phyloP scores from a whole-genome alignment of 2,329 filamentous ascomycete genomes.

The Phoma sp. region DNA sequence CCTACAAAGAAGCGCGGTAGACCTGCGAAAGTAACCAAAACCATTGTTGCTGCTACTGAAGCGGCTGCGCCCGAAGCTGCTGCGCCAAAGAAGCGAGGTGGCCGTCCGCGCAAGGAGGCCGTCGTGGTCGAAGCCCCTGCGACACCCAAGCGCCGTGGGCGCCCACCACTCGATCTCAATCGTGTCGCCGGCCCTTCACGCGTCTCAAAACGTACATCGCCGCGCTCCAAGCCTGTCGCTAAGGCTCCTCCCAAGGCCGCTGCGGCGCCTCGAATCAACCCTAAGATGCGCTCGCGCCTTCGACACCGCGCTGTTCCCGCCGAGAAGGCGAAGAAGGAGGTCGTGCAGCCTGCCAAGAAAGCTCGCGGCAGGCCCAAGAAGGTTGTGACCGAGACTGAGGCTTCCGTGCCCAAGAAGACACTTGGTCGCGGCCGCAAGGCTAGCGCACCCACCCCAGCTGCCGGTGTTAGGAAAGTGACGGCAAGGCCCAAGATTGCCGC shows the following conservation, averaged over 20 bases:
- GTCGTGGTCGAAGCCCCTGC: not conserved
- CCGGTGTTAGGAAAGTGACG: slow-evolving; percentile 15
- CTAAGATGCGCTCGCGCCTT: slow-evolving; percentile 28
- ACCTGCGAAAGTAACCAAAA: slow-evolving; percentile 7
- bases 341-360: slow-evolving; percentile 21
- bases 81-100: slow-evolving; percentile 21
- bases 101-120: slow-evolving; percentile 23
- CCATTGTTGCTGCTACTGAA: not conserved
- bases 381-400: slow-evolving; percentile 6
- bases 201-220: slow-evolving; percentile 26
- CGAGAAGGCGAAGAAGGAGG: slow-evolving; percentile 14
- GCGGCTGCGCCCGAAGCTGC: slow-evolving; percentile 1
- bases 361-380: slow-evolving; percentile 28
- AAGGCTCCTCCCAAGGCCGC: slow-evolving; percentile 6
- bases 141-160: slow-evolving; percentile 20
- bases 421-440: slow-evolving; percentile 21
- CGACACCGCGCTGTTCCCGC: slow-evolving; percentile 27
- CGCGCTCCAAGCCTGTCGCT: slow-evolving; percentile 12
- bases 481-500: slow-evolving; percentile 15
- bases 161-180: slow-evolving; percentile 19
- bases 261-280: slow-evolving; percentile 22
- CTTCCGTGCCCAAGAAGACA: slow-evolving; percentile 17
- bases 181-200: slow-evolving; percentile 29
- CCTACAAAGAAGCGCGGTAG: slow-evolving; percentile 19
- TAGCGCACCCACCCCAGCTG: slow-evolving; percentile 12